Percentiles rank a stretch among this genome's conserved stretches.
Conservation (phyloP, 768 basidiomycete species). For the Rhodotorula graminis region DNA sequence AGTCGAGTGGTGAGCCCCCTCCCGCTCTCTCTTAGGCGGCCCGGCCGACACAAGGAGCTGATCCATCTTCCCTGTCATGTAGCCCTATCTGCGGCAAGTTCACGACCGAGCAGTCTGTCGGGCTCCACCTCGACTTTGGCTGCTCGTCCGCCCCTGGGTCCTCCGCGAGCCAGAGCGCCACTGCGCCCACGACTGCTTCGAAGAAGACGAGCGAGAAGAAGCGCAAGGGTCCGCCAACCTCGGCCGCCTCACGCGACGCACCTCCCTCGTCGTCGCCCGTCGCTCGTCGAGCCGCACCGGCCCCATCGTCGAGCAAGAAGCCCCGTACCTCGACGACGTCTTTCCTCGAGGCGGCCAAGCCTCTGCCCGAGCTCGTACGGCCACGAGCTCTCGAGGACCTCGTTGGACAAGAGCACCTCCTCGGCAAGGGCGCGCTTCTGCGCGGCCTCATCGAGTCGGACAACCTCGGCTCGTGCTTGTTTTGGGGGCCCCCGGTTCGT, state of each 20-base stretch:
- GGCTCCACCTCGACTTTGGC: not conserved
- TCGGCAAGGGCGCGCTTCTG: conserved; percentile 58
- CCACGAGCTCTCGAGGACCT: conserved; percentile 63
- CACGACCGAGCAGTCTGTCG: not conserved
- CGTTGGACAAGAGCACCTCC: conserved; percentile 66
- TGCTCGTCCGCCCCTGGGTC: not conserved
- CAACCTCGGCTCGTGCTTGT: conserved; percentile 52
- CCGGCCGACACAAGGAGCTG: not conserved
- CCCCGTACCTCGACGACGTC: conserved; percentile 44
- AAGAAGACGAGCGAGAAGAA: not conserved
- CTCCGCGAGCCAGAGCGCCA: no score
- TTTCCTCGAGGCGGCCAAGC: conserved; percentile 49
- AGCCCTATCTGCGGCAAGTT: not conserved
- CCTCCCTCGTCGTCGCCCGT: not conserved
- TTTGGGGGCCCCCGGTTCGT: conserved; percentile 46
- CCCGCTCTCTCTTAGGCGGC: not conserved
- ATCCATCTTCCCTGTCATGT: not conserved
- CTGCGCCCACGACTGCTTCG: no score
- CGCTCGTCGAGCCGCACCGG: no score
- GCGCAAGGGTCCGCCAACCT: not conserved
- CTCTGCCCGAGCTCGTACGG: conserved; percentile 68
- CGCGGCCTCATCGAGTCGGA: conserved; percentile 55
- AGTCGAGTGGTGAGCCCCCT: not conserved
- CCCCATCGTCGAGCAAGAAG: not conserved
- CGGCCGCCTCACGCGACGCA: no score